Evolutionary conservation across 2,329 filamentous ascomycete species (phyloP), one percentile per base, ranked within the genome.

Genomic region (Colletotrichum sp.): DNA sequence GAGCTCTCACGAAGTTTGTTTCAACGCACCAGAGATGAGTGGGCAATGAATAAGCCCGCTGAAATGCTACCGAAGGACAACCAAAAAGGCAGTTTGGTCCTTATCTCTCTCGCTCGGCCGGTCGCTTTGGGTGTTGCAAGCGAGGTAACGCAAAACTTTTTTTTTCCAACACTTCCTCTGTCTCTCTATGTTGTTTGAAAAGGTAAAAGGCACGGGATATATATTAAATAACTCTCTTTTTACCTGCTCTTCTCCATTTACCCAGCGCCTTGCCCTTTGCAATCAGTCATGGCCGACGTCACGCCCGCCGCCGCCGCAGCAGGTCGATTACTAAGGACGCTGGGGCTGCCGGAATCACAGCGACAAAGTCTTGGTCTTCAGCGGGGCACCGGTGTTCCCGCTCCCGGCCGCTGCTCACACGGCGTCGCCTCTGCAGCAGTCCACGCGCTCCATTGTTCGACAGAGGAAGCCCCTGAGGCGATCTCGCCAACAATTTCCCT

Each of bases 301-400:
- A 73, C 58, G 70, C 73, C 43, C 30, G 32, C 34, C 69, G 78
- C 79, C 77, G 70, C 43, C 26, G 32, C 34, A 69, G 79, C 79
- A 78, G 69, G 80, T 36, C 78, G 83, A 83, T 85, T 84, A 85
- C 80, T 85, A 82, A 85, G 82, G 77, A 69, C 80, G 52, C 74
- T 80, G 75, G 68, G 71, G 57, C 57, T 75, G 28, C 71, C 73
- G 72, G 72, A 72, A 64, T 16, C 16, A 24, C 71, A 24, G 48
- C 68, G 32, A 30, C 24, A 71, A 30, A 38, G 38, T 58, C 69
- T 61, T 70, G 36, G 57, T 65, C 58, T 67, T 6, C 70, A 68
- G 73, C 73, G 73, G 71, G 60, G 71, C 74, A 26, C 52, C 26
- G 58, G 58, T 55, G 74, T 61, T 67, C 48, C 67, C 60, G 66